phyloP scores from a whole-genome alignment of 345 rosid genomes.

The Acer yangbiense region DNA sequence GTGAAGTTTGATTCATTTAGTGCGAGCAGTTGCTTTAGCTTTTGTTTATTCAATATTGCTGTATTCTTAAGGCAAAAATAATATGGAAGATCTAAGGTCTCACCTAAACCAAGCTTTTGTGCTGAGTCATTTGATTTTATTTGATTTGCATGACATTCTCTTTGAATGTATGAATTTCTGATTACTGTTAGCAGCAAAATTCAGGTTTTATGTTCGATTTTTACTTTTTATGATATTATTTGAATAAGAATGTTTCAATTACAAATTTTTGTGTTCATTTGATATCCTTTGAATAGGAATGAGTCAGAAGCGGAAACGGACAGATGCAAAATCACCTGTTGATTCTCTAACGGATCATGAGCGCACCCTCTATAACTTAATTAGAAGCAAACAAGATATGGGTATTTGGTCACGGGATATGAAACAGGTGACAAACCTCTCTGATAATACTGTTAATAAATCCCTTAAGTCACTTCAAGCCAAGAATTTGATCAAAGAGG shows the following conservation, averaged over 20 bases:
- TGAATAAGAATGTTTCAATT: neutral
- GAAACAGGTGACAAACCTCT: conserved; percentile 47
- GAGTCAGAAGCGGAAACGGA: conserved; percentile 57
- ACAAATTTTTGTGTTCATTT: neutral
- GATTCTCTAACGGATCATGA: conserved; percentile 54
- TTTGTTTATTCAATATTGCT: neutral
- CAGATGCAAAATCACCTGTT: conserved; percentile 37
- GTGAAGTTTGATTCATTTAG: neutral
- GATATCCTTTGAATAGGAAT: conserved; percentile 16
- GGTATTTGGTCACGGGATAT: conserved; percentile 58
- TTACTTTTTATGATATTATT: neutral
- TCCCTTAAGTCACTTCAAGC: conserved; percentile 43
- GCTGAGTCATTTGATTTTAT: neutral
- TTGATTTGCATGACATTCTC: neutral
- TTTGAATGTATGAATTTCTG: neutral
- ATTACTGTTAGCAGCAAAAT: neutral
- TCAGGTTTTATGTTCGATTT: neutral
- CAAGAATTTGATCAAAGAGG: conserved; percentile 60
- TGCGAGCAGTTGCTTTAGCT: neutral
- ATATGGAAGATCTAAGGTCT: neutral
- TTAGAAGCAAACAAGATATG: conserved; percentile 56
- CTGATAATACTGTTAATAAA: conserved; percentile 35
- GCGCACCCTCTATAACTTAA: conserved; percentile 38
- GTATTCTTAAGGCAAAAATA: neutral
- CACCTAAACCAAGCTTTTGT: neutral